These are phyloP conservation scores for Kockovaella imperatae DNA, from an alignment of 768 basidiomycete genomes.

Conservation along the genomic window DNA sequence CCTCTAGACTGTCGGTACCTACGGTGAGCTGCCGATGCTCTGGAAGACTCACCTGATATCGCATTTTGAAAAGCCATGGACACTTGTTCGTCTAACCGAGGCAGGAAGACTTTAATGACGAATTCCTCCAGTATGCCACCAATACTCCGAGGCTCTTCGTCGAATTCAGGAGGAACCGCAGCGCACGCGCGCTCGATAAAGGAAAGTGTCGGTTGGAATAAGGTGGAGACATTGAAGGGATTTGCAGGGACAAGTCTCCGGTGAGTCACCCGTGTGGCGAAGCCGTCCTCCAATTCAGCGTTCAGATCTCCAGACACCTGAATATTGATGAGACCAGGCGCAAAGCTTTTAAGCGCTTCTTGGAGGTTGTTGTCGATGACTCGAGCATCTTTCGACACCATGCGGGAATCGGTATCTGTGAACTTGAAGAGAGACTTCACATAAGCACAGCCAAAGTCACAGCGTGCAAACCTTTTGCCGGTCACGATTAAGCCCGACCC, in stretches of 20 bases:
- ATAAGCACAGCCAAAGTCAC: neutral
- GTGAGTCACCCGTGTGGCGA: slow-evolving; percentile 68
- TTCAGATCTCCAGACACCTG: slow-evolving; percentile 12
- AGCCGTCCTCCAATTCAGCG: slow-evolving; percentile 61
- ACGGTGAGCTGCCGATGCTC: no score
- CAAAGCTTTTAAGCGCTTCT: slow-evolving; percentile 73
- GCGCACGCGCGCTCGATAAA: slow-evolving; percentile 53
- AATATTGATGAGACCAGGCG: slow-evolving; percentile 78
- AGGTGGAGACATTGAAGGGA: slow-evolving; percentile 84
- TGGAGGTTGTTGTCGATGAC: slow-evolving; percentile 77
- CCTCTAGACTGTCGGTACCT: no score
- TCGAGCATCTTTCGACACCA: slow-evolving; percentile 59
- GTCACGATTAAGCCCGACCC: no score
- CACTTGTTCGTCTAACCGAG: slow-evolving; percentile 91
- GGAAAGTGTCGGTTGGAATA: slow-evolving; percentile 87
- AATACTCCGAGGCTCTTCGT: slow-evolving; percentile 48
- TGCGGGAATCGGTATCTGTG: slow-evolving; percentile 75
- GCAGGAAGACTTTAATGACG: slow-evolving; percentile 82
- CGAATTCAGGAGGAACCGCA: slow-evolving; percentile 47
- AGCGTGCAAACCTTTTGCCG: no score
- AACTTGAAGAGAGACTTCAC: slow-evolving; percentile 79
- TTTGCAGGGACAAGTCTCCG: slow-evolving; percentile 77
- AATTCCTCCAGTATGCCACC: slow-evolving; percentile 81
- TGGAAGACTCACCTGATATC: slow-evolving; percentile 50
- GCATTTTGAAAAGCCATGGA: slow-evolving; percentile 77